Evolutionary conservation across 2,329 filamentous ascomycete species (phyloP), one percentile per base, ranked within the genome.

Genomic region (Drechslera avenae): DNA sequence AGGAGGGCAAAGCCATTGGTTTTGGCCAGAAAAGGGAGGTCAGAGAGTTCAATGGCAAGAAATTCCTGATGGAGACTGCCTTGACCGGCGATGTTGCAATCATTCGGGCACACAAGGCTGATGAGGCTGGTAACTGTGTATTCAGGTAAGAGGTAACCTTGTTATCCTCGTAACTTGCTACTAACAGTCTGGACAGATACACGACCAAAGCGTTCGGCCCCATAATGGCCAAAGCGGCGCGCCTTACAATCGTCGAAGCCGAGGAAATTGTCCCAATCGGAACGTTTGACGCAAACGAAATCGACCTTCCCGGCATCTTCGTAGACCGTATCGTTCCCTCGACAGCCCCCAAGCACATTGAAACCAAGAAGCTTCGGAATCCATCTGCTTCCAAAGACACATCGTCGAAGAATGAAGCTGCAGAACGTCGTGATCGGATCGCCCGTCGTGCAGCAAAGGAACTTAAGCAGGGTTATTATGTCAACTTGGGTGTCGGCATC

Each of bases 381-480:
- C 51, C 67, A 10, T 44, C 48, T 13, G 47, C 63, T 1, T 56
- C 61, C 13, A 62, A 53, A 31, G 52, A 59, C 19, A 52, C 59
- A n/a, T 52, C 62, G 2, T 52, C 52, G 0, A 40, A 51, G 21
- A 49, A 52, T 18, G 50, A 49, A 26, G 45, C 50, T 1, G 39
- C 46, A 6, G 54, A 61, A 23, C 63, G 64, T 23, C 84, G 91
- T 54, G 89, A 94, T 75, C 84, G 88, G 50, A 96, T 96, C 69
- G 90, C 94, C 16, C 83, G 84, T 51, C 83, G 91, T 50, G 91
- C 91, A 0, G 90, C 91, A 42, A 93, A 92, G 79, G 91, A 95
- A 77, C 93, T 96, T 79, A 90, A 93, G 82, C 91, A 95, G 73
- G 91, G 91, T 75, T 94, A 93, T 89, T 95, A 95, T 73, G 91